Percentiles rank a stretch among this genome's conserved stretches.
These are phyloP conservation scores for Cardamine occulta DNA, from an alignment of 345 rosid genomes.

Conservation along the genomic window DNA sequence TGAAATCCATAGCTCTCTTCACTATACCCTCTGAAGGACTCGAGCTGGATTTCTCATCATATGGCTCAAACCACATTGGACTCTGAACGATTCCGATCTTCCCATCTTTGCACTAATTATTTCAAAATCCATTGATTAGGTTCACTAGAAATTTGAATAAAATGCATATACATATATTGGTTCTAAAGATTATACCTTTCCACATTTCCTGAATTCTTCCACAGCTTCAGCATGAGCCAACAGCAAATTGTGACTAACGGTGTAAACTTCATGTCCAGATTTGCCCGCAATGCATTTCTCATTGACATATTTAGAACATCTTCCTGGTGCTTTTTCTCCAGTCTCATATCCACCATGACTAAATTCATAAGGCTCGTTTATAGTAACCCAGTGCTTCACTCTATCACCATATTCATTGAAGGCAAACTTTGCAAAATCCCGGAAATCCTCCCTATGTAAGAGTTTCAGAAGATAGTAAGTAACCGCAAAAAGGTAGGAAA, in stretches of 20 bases:
- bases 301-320: conserved; percentile 45
- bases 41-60: conserved; percentile 30
- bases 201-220: conserved; percentile 44
- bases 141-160: not conserved
- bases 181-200: conserved; percentile 32
- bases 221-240: conserved; percentile 50
- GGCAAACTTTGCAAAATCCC: conserved; percentile 39
- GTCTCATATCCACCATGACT: conserved; percentile 43
- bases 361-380: conserved; percentile 54
- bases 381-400: conserved; percentile 62
- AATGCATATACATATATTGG: not conserved
- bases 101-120: conserved; percentile 41
- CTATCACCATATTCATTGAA: conserved; percentile 52
- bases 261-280: conserved; percentile 46
- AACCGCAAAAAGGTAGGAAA: not conserved
- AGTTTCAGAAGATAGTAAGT: not conserved
- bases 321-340: conserved; percentile 48
- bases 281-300: conserved; percentile 42
- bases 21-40: conserved; percentile 37
- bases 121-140: conserved; percentile 9
- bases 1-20: conserved; percentile 47
- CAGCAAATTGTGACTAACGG: conserved; percentile 40
- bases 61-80: conserved; percentile 45
- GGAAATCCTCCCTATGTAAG: conserved; percentile 39
- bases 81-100: conserved; percentile 44